These are phyloP conservation scores for Salvia sclarea DNA, from an alignment of 305 asterid genomes.

Conservation along the genomic window DNA sequence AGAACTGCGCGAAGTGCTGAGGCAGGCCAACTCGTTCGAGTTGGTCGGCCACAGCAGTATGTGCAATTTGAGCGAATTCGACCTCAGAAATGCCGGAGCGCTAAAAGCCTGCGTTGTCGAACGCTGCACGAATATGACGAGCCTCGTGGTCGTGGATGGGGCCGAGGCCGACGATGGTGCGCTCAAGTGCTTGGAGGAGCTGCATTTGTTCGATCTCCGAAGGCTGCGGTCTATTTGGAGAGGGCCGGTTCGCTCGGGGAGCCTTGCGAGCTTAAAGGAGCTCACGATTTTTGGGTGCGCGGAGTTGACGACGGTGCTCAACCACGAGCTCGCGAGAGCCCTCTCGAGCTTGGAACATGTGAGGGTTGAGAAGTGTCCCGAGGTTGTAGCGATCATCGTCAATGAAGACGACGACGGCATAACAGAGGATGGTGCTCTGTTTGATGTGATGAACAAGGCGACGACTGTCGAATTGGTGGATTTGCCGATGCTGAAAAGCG, in stretches of 20 bases:
- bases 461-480: conserved; percentile 19
- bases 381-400: too few relatives aligned
- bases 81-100: conserved; percentile 12
- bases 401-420: background rate
- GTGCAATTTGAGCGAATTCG: conserved; percentile 44
- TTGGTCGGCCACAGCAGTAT: conserved; percentile 20
- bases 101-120: conserved; percentile 15
- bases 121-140: background rate
- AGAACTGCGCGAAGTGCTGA: conserved; percentile 17
- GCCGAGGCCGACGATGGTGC: background rate
- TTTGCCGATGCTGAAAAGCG: conserved; percentile 18
- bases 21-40: conserved; percentile 29
- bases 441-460: conserved; percentile 4
- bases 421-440: background rate
- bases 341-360: conserved; percentile 17
- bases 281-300: too few relatives aligned
- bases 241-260: too few relatives aligned
- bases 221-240: too few relatives aligned
- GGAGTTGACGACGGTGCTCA: too few relatives aligned
- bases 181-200: too few relatives aligned
- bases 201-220: too few relatives aligned
- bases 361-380: conserved; percentile 29
- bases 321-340: background rate
- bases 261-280: too few relatives aligned
- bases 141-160: conserved; percentile 19